Evolutionary conservation across 2,329 filamentous ascomycete species (phyloP).

Genomic region (Aciculosporium take): DNA sequence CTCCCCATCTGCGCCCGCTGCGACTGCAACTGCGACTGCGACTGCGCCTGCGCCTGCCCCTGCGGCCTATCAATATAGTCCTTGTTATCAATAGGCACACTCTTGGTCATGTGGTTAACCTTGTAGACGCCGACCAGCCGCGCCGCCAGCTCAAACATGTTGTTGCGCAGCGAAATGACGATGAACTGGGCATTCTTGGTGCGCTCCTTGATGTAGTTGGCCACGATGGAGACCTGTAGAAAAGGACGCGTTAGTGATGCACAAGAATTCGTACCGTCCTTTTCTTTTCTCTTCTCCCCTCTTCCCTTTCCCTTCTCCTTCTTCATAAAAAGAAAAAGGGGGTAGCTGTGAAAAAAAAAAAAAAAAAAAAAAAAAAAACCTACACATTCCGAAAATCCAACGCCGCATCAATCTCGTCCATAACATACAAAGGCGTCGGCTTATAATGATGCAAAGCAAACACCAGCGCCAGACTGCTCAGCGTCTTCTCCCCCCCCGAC

Average conservation of each 20-base stretch:
- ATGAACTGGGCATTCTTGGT: conserved; percentile 99
- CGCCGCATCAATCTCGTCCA: conserved; percentile 98
- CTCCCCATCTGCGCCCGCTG: conserved; percentile 15
- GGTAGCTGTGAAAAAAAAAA: background rate
- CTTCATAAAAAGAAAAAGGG: background rate
- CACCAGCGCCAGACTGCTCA: conserved; percentile 86
- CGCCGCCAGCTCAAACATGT: conserved; percentile 98
- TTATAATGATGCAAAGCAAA: conserved; percentile 98
- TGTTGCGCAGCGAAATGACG: conserved; percentile 93
- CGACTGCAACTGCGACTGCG: conserved; percentile 18
- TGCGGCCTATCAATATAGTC: conserved; percentile 48
- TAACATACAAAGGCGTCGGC: conserved; percentile 93
- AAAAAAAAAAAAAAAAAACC: conserved; percentile 14
- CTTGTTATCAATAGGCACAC: conserved; percentile 73
- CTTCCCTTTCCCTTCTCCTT: too few relatives aligned
- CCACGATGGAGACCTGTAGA: conserved; percentile 90
- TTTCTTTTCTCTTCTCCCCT: too few relatives aligned
- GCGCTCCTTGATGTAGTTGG: conserved; percentile 96
- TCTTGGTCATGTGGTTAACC: conserved; percentile 97
- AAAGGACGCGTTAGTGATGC: too few relatives aligned
- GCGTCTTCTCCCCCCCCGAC: conserved; percentile 91
- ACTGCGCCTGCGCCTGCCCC: conserved; percentile 17
- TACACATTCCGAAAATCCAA: conserved; percentile 95
- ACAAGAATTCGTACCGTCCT: too few relatives aligned
- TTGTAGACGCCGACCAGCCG: conserved; percentile 96